These are phyloP conservation scores for Verruconis gallopava DNA, from an alignment of 2,329 filamentous ascomycete species.

Conservation along the genomic window DNA sequence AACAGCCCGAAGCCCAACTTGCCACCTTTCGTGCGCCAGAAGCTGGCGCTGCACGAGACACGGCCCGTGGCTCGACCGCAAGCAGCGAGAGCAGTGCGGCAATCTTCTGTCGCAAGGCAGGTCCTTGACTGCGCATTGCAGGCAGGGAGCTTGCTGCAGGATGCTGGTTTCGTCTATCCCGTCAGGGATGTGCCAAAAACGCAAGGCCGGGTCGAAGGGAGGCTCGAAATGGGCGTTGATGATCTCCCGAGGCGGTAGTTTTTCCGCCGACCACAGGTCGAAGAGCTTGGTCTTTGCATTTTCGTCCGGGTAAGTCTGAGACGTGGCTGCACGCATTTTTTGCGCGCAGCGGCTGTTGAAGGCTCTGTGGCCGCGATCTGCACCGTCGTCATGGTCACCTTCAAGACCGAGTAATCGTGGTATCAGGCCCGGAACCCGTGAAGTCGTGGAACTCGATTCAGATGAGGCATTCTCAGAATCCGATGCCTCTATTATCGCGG, in stretches of 20 bases:
- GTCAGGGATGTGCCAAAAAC: background rate
- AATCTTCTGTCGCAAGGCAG: constrained; percentile 6
- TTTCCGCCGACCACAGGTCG: background rate
- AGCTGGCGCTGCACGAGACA: constrained; percentile 8
- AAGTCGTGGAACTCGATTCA: background rate
- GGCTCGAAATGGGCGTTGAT: constrained; percentile 6
- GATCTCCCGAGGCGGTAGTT: constrained; percentile 1
- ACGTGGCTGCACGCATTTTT: background rate
- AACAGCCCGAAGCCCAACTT: background rate
- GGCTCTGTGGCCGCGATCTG: too few relatives aligned
- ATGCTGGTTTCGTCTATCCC: background rate
- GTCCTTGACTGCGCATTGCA: constrained; percentile 9
- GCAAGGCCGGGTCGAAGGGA: background rate
- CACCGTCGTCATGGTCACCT: background rate
- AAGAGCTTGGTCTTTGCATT: background rate
- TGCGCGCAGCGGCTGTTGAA: too few relatives aligned
- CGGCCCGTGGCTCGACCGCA: constrained; percentile 5
- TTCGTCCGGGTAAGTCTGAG: background rate
- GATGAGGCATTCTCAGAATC: background rate
- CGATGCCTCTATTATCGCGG: too few relatives aligned
- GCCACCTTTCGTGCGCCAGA: background rate
- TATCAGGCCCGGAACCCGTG: too few relatives aligned
- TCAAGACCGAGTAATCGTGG: background rate
- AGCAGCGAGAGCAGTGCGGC: constrained; percentile 8
- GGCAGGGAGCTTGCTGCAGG: constrained; percentile 7